Evolutionary conservation across 805 yeast species (phyloP).

Genomic region (Yarrowia sp.): DNA sequence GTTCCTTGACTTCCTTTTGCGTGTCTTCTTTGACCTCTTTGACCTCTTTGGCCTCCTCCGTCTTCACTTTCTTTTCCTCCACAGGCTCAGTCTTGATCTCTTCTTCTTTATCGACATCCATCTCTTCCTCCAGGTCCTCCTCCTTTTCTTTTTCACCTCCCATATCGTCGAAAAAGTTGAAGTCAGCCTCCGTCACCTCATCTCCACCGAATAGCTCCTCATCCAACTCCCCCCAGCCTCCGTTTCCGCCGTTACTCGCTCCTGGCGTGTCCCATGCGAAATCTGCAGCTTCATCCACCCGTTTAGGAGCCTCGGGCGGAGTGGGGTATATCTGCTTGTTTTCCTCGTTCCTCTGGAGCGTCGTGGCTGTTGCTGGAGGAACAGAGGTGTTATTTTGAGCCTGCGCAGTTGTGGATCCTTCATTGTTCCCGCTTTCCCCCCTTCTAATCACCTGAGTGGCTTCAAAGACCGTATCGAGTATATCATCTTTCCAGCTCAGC

Average conservation of each 20-base stretch:
- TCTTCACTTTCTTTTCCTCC: background rate
- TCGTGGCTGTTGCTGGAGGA: background rate
- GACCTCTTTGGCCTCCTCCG: constrained; percentile 17
- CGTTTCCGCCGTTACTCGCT: constrained; percentile 44
- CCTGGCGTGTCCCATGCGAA: constrained; percentile 41
- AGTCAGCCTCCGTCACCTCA: constrained; percentile 54
- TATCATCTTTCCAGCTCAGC: constrained; percentile 7
- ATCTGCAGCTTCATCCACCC: constrained; percentile 38
- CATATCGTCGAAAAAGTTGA: constrained; percentile 52
- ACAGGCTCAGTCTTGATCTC: background rate
- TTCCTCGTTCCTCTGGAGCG: constrained; percentile 6
- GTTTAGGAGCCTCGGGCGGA: constrained; percentile 49
- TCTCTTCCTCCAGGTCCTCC: background rate
- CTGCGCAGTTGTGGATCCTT: background rate
- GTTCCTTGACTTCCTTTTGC: background rate
- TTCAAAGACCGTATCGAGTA: constrained; percentile 24
- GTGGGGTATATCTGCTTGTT: constrained; percentile 47
- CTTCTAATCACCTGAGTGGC: constrained; percentile 18
- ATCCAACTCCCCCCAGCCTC: constrained; percentile 47
- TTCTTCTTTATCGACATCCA: background rate
- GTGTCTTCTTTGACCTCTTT: constrained; percentile 35
- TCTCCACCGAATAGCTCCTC: constrained; percentile 50
- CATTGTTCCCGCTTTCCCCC: background rate
- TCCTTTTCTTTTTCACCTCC: background rate
- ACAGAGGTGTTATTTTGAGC: background rate